phyloP scores from a whole-genome alignment of 345 rosid genomes.

The Melaleuca alternifolia region DNA sequence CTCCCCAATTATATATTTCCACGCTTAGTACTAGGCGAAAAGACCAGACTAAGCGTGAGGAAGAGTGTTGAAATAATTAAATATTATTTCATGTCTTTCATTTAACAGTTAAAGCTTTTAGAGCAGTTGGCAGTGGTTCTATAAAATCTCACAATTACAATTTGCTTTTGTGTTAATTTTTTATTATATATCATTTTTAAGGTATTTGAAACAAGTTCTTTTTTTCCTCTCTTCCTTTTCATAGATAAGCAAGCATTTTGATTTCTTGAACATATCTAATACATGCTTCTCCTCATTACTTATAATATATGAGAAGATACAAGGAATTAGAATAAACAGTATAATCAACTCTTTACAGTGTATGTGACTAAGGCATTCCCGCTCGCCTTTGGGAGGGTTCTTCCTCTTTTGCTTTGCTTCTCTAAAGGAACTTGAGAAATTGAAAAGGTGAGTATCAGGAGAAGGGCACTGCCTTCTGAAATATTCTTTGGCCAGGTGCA shows the following conservation, averaged over 20 bases:
- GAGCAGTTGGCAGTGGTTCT: too few relatives aligned
- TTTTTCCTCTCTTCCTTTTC: not conserved
- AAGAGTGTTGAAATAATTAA: too few relatives aligned
- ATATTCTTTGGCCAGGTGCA: conserved; percentile 89
- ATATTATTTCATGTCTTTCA: too few relatives aligned
- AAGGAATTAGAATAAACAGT: not conserved
- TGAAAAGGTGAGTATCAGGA: conserved; percentile 20
- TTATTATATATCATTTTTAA: not conserved
- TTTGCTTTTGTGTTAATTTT: not conserved
- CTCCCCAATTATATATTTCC: too few relatives aligned
- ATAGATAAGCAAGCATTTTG: not conserved
- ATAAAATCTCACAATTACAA: too few relatives aligned
- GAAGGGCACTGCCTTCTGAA: conserved; percentile 45
- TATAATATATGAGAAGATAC: conserved; percentile 11
- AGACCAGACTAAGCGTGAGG: too few relatives aligned
- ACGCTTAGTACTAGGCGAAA: too few relatives aligned
- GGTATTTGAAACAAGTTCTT: not conserved
- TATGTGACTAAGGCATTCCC: conserved; percentile 5
- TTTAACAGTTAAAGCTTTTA: too few relatives aligned
- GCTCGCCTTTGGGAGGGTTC: not conserved
- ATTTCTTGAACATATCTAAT: not conserved
- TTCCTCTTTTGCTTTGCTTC: not conserved
- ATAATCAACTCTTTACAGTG: conserved; percentile 14
- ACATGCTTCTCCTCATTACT: conserved; percentile 3
- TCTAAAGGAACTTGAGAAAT: not conserved